These are phyloP conservation scores for Ophiorrhiza pumila DNA, from an alignment of 257 asterid genomes.

Conservation along the genomic window DNA sequence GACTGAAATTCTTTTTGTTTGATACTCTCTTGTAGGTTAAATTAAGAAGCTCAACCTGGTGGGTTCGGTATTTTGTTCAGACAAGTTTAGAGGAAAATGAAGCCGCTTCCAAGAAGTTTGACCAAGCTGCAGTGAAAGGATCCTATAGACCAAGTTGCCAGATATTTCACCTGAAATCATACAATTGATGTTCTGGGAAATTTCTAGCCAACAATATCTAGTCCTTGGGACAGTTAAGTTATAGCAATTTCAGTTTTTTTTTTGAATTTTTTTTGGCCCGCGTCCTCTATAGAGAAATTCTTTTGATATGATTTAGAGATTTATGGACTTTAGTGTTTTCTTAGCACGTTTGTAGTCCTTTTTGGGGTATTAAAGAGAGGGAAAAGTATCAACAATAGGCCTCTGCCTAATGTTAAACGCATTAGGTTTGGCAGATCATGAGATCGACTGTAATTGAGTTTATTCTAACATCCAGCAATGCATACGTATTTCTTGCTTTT, in stretches of 20 bases:
- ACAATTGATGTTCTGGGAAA: conserved; percentile 29
- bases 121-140: conserved; percentile 49
- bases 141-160: conserved; percentile 61
- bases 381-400: not conserved
- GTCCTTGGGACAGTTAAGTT: conserved; percentile 5
- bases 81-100: conserved; percentile 78
- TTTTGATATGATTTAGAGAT: not conserved
- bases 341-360: not conserved
- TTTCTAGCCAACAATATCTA: conserved; percentile 1
- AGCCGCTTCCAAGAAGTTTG: conserved; percentile 55
- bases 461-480: conserved; percentile 1
- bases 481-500: not conserved
- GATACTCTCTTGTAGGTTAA: conserved; percentile 37
- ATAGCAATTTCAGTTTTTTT: not conserved
- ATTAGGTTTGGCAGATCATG: not conserved
- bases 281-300: not conserved
- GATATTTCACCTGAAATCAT: conserved; percentile 67
- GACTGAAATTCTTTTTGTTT: conserved; percentile 3
- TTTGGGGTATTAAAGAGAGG: not conserved
- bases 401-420: not conserved
- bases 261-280: too few relatives aligned
- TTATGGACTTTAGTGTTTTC: not conserved
- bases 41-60: conserved; percentile 70
- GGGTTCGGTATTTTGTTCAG: conserved; percentile 64
- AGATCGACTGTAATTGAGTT: not conserved